phyloP scores from a whole-genome alignment of 2,329 filamentous ascomycete genomes.

The Xenosphaeropsis pyriputrescens region DNA sequence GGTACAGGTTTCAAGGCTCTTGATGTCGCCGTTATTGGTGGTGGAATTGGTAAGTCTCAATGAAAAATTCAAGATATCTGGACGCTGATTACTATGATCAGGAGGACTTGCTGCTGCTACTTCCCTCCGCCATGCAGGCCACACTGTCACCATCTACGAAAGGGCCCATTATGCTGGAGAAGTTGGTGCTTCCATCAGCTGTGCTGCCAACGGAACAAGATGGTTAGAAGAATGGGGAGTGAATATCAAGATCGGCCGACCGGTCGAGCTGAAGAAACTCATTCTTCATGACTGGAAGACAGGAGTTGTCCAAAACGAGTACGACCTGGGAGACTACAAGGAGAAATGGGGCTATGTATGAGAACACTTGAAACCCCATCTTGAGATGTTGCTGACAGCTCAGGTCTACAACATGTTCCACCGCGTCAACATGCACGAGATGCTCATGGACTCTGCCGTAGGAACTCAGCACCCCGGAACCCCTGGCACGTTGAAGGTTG shows the following conservation, averaged over 20 bases:
- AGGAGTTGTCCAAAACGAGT: conserved; percentile 49
- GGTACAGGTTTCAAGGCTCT: conserved; percentile 25
- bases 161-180: conserved; percentile 51
- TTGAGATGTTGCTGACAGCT: too few species aligned
- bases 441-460: too few species aligned
- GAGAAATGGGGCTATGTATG: conserved; percentile 42
- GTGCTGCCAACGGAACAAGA: conserved; percentile 54
- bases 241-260: conserved; percentile 47
- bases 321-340: conserved; percentile 50
- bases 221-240: conserved; percentile 58
- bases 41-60: conserved; percentile 27
- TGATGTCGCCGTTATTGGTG: conserved; percentile 30
- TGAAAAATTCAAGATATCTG: too few species aligned
- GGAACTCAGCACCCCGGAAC: too few species aligned
- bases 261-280: conserved; percentile 48
- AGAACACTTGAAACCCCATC: too few species aligned
- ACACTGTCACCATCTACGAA: conserved; percentile 49
- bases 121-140: conserved; percentile 35
- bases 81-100: too few species aligned
- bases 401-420: too few species aligned
- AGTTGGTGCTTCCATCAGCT: conserved; percentile 52
- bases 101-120: conserved; percentile 31
- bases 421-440: too few species aligned
- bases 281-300: conserved; percentile 60
- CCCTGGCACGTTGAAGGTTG: too few species aligned